These are phyloP conservation scores for Lactarius sanguifluus DNA, from an alignment of 768 basidiomycete genomes.

Conservation along the genomic window DNA sequence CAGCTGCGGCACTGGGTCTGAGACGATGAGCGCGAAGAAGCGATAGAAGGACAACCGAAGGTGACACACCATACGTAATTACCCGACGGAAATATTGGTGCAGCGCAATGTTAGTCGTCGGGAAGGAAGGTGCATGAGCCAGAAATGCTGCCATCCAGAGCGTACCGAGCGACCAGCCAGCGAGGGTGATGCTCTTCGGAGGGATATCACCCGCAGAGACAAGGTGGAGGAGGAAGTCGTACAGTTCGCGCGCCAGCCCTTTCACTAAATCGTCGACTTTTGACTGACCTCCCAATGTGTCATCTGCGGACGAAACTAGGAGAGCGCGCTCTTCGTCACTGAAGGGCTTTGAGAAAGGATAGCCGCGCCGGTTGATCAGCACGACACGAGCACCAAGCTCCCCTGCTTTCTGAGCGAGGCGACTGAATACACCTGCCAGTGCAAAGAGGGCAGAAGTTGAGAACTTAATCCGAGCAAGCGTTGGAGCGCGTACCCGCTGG, in stretches of 20 bases:
- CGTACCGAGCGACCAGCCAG: slow-evolving; percentile 1
- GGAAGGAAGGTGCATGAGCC: neutral
- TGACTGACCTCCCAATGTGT: neutral
- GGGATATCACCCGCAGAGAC: neutral
- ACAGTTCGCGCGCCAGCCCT: neutral
- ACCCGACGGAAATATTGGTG: neutral
- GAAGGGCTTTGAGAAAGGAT: slow-evolving; percentile 1
- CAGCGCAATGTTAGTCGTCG: neutral
- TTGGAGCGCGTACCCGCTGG: neutral
- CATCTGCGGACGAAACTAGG: neutral
- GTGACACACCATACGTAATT: neutral
- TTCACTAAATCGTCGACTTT: neutral
- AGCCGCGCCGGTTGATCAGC: neutral
- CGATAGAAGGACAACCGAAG: neutral
- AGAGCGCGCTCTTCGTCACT: neutral
- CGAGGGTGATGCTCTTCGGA: neutral
- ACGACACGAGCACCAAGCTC: neutral
- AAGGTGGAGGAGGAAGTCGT: slow-evolving; percentile 1
- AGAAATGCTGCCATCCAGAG: neutral
- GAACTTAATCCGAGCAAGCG: neutral
- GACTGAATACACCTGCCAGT: neutral
- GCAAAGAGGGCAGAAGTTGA: neutral
- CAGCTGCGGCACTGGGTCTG: neutral
- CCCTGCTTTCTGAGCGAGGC: neutral
- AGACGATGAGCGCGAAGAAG: neutral